phyloP scores from a whole-genome alignment of 257 asterid species.

The Solanum ahanhuiri region DNA sequence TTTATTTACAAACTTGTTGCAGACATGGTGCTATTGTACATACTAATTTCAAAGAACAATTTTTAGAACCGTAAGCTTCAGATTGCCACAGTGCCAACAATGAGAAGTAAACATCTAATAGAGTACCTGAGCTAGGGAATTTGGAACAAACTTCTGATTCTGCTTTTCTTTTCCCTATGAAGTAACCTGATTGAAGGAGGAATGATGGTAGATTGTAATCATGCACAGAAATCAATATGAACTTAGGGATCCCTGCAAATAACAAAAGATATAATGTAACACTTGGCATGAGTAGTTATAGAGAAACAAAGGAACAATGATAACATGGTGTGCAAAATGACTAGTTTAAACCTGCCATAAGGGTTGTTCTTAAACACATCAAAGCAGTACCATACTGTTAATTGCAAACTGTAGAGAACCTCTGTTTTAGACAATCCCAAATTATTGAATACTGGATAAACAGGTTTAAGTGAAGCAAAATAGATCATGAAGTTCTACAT shows the following conservation, averaged over 20 bases:
- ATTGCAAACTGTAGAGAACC: background rate
- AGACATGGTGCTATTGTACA: background rate
- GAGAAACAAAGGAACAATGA: background rate
- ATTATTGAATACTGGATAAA: background rate
- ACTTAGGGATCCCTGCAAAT: slow-evolving; percentile 72
- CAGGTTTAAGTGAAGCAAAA: background rate
- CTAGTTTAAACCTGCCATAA: background rate
- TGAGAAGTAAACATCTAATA: background rate
- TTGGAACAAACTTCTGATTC: slow-evolving; percentile 92
- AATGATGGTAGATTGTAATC: slow-evolving; percentile 91
- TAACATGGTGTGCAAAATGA: background rate
- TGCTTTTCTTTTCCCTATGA: slow-evolving; percentile 94
- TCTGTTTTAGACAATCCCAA: background rate
- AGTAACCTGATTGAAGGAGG: slow-evolving; percentile 66
- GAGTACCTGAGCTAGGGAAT: slow-evolving; percentile 72
- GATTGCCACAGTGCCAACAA: background rate
- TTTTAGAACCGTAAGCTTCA: background rate
- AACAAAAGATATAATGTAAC: background rate
- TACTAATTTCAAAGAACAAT: background rate
- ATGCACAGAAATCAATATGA: slow-evolving; percentile 91
- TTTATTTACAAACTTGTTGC: background rate
- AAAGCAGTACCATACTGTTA: background rate
- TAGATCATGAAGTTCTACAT: background rate
- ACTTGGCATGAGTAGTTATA: background rate
- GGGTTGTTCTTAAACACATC: background rate